Conservation (phyloP, 2,329 filamentous ascomycete genomes). For the Aureobasidium melanogenum region DNA sequence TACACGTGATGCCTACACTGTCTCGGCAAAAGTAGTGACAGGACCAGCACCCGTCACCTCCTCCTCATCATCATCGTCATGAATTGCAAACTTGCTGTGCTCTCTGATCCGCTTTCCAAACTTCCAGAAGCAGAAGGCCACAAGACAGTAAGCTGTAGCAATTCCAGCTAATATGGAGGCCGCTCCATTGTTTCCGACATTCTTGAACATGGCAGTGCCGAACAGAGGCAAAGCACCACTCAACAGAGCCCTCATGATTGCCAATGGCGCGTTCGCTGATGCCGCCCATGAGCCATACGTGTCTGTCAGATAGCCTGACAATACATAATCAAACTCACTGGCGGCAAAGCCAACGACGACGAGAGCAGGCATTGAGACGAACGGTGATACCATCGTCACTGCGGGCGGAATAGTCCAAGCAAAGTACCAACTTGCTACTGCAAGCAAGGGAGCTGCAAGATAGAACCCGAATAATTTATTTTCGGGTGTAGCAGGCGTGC, state of each 20-base stretch:
- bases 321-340: constrained; percentile 37
- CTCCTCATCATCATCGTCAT: neutral
- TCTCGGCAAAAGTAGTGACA: neutral
- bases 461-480: neutral
- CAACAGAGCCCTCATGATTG: constrained; percentile 31
- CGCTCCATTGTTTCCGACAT: constrained; percentile 32
- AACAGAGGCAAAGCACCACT: constrained; percentile 35
- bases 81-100: neutral
- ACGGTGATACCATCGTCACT: neutral
- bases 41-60: neutral
- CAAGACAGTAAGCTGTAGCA: constrained; percentile 34
- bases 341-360: constrained; percentile 37
- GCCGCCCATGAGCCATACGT: constrained; percentile 37
- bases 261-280: constrained; percentile 35
- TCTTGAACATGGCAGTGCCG: constrained; percentile 31
- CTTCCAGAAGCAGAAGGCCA: constrained; percentile 29
- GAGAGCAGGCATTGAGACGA: neutral
- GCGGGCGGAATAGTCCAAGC: neutral
- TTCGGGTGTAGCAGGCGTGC: neutral
- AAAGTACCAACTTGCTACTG: neutral
- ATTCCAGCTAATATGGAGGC: constrained; percentile 32
- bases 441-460: neutral
- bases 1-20: neutral
- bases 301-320: constrained; percentile 38
- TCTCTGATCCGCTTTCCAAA: constrained; percentile 30